phyloP scores from a whole-genome alignment of 106 monocot genomes.

The Dioscorea zingiberensis region DNA sequence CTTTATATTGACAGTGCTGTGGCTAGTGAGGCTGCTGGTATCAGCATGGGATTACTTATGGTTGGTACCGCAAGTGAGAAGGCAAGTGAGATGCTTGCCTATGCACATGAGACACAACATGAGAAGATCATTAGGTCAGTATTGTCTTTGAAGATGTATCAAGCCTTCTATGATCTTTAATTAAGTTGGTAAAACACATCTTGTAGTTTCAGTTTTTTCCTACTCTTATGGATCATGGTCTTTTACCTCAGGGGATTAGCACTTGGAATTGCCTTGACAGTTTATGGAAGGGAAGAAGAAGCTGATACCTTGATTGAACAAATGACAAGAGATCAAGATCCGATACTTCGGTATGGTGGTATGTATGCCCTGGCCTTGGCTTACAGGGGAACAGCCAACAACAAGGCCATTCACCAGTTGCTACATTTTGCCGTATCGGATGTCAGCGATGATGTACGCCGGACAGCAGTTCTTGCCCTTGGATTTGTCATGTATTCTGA shows the following conservation, averaged over 20 bases:
- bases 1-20: conserved; percentile 90
- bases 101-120: conserved; percentile 99
- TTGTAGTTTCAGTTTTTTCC: neutral
- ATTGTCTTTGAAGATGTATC: neutral
- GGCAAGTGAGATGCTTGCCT: conserved; percentile 96
- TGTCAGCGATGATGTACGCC: conserved; percentile 97
- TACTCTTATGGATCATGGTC: neutral
- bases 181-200: neutral
- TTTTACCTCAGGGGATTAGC: conserved; percentile 57
- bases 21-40: conserved; percentile 99
- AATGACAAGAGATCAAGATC: conserved; percentile 98
- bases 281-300: conserved; percentile 97
- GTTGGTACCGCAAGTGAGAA: conserved; percentile 90
- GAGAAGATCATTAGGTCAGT: conserved; percentile 95
- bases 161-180: neutral
- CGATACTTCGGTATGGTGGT: conserved; percentile 97
- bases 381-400: conserved; percentile 94
- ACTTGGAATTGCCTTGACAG: conserved; percentile 88
- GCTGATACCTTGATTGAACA: conserved; percentile 97
- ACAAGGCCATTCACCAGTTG: conserved; percentile 97
- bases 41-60: conserved; percentile 98
- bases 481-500: conserved; percentile 93
- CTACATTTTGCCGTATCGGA: conserved; percentile 99
- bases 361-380: conserved; percentile 98
- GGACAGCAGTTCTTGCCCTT: conserved; percentile 94